Evolutionary conservation across 2,329 filamentous ascomycete genomes (phyloP), one percentile per base, ranked within the genome.

Genomic region (Colletotrichum tanaceti): DNA sequence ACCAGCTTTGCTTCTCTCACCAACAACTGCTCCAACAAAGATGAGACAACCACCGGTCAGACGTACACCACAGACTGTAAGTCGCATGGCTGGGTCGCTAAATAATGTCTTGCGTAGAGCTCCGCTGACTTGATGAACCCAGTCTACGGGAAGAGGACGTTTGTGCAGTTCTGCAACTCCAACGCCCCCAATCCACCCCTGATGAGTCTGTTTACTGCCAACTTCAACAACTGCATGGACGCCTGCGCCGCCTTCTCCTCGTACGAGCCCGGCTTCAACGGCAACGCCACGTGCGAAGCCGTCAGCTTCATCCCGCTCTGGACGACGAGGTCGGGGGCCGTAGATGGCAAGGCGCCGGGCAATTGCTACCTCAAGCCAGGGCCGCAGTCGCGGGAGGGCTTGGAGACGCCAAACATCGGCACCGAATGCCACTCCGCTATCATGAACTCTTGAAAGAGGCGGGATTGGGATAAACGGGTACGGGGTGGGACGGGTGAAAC

Each of bases 221-320:
- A 79, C 71, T 82, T 85, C 54, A 74, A 79, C 73, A 77, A 78
- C 35, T 85, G 83, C 74, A 83, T 85, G 73, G 82, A 85, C 70
- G 81, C 82, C 11, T 85, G 83, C 74, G 80, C 81, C 10, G 76
- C 77, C 4, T 85, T 65, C 46, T 58, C 55, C 22, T 39, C 22
- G 2, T 71, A 44, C 39, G 53, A 60, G 32, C 24, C 43, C 50
- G 66, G 55, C 13, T 70, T 65, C n/a, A 46, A 49, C 35, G 69
- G 60, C 57, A 71, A 71, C 63, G 71, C 74, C 16, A 72, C 73
- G 3, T 81, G 80, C 70, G 72, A 74, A 11, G 76, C 74, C 55
- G 78, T 78, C 49, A 78, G 80, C 63, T 81, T 82, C 65, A 79
- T 84, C 63, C 80, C 82, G 2, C 74, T 75, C 16, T 84, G 81